These are phyloP conservation scores for Diaporthe destruens DNA, from an alignment of 2,329 filamentous ascomycete species.

Conservation along the genomic window DNA sequence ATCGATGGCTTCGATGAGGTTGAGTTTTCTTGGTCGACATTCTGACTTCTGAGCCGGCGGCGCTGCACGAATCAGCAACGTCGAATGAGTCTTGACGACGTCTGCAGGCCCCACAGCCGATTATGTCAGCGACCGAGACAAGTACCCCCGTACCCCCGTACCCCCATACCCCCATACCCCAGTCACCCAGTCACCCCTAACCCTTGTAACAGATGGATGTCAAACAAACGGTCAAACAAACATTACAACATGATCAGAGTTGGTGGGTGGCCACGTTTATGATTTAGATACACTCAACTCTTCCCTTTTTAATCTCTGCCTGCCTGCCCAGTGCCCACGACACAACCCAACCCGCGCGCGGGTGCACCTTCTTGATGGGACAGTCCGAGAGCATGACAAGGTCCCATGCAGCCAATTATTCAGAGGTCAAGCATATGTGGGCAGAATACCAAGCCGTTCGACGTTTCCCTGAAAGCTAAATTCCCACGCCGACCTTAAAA, in stretches of 20 bases:
- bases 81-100: slow-evolving; percentile 12
- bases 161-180: too few species aligned
- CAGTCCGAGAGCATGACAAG: not conserved
- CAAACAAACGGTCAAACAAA: too few species aligned
- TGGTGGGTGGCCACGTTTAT: too few species aligned
- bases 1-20: too few species aligned
- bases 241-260: not conserved
- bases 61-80: slow-evolving; percentile 12
- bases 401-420: not conserved
- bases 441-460: too few species aligned
- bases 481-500: too few species aligned
- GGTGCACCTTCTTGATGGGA: not conserved
- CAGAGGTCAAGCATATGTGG: not conserved
- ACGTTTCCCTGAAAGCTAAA: not conserved
- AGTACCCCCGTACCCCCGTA: too few species aligned
- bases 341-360: not conserved
- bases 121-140: not conserved
- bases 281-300: too few species aligned
- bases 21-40: not conserved
- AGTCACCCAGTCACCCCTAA: not conserved
- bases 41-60: not conserved
- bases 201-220: not conserved
- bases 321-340: not conserved
- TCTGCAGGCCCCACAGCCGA: not conserved
- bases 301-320: not conserved